Evolutionary conservation across 345 rosid genomes (phyloP), one percentile per base, ranked within the genome.

Genomic region (Acer saccharum): DNA sequence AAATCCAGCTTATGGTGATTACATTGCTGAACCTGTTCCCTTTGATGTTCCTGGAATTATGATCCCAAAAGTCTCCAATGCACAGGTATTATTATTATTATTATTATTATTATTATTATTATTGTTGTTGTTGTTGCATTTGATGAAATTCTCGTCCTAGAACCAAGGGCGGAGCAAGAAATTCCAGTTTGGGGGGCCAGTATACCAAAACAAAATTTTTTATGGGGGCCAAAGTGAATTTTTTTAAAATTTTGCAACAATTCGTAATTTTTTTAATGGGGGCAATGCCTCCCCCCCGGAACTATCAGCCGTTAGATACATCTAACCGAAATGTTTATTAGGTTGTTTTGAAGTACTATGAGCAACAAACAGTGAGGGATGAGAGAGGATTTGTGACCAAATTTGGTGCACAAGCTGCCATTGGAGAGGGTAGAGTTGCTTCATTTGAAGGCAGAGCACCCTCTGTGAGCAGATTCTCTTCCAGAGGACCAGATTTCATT

Each of bases 401-500:
- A 68, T 90, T 87, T 7, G 72, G 88, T 0, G 94, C 89, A 17
- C 76, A 74, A 46, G 97, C 93, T 1, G 79, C 87, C 46, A 88
- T 91, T 6, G 73, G 83, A 58, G 97, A 95, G 44, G 96, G 98
- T 17, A 88, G 98, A 74, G 83, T 75, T 78, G 91, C 92, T 25
- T 65, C 86, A 10, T 88, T 86, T 35, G 79, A 27, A 3, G 87
- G 89, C 8, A 79, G 81, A 77, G 89, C 94, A 9, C 98, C 93
- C 1, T 68, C 73, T 0, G 92, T 93, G 23, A 89, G 92, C 77
- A 85, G 97, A 82, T 90, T 92, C 81, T 92, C 99, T 69, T 90
- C 94, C 1, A 87, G 97, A 63, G 96, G 98, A 23, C 97, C 98
- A 0, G 91, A 93, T 85, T 84, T 80, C 65, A 71, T 87, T 10